Conservation (phyloP, 345 rosid species). For the Hypericum androsaemum region DNA sequence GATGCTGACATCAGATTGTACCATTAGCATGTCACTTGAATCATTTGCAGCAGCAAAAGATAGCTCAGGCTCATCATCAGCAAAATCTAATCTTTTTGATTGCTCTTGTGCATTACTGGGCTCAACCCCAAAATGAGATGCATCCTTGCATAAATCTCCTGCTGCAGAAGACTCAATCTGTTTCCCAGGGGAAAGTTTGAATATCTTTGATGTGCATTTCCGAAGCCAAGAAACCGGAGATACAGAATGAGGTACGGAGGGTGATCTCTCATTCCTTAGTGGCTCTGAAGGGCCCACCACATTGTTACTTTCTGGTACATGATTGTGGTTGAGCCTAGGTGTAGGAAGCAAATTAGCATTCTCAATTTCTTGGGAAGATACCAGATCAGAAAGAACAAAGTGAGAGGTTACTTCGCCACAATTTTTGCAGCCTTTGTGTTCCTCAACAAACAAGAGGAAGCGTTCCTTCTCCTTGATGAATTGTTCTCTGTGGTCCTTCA, state of each 20-base stretch:
- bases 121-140: constrained; percentile 13
- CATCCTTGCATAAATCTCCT: constrained; percentile 25
- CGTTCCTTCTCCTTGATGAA: constrained; percentile 70
- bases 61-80: constrained; percentile 32
- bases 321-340: constrained; percentile 31
- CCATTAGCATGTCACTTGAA: constrained; percentile 37
- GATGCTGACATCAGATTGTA: constrained; percentile 30
- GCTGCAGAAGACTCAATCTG: constrained; percentile 32
- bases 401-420: constrained; percentile 67
- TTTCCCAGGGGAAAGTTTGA: constrained; percentile 64
- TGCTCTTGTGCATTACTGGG: constrained; percentile 28
- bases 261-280: constrained; percentile 31
- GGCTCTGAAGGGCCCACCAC: constrained; percentile 14
- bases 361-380: constrained; percentile 44
- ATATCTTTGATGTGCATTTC: constrained; percentile 74
- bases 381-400: constrained; percentile 60
- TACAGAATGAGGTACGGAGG: constrained; percentile 22
- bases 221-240: constrained; percentile 70
- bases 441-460: constrained; percentile 67
- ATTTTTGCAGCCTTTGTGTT: constrained; percentile 49
- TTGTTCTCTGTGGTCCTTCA: constrained; percentile 75
- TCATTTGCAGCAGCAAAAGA: constrained; percentile 29
- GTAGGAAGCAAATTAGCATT: constrained; percentile 33
- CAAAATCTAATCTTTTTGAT: constrained; percentile 24
- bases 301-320: constrained; percentile 18